These are phyloP conservation scores for Lactarius hengduanensis DNA, from an alignment of 768 basidiomycete genomes.

Conservation along the genomic window DNA sequence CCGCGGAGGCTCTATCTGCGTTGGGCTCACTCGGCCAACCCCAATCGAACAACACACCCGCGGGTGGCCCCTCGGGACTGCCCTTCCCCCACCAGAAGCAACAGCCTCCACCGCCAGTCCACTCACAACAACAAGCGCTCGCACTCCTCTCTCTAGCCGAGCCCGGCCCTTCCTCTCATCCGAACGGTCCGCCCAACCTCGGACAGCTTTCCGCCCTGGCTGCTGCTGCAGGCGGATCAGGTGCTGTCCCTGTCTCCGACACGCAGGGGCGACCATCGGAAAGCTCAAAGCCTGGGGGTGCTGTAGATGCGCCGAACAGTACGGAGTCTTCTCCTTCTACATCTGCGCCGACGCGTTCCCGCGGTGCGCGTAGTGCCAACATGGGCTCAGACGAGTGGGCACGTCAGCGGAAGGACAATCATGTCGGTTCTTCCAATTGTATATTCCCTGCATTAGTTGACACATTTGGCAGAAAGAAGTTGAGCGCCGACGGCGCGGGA, in stretches of 20 bases:
- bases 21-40: slow-evolving; percentile 28
- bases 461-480: slow-evolving; percentile 84
- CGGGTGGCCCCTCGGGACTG: slow-evolving; percentile 24
- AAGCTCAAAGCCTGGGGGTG: slow-evolving; percentile 28
- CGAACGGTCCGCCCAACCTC: slow-evolving; percentile 62
- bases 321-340: slow-evolving; percentile 25
- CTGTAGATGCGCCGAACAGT: slow-evolving; percentile 3
- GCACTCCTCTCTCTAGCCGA: slow-evolving; percentile 47
- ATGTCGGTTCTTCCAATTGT: slow-evolving; percentile 45
- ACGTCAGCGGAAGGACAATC: slow-evolving; percentile 78
- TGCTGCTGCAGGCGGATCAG: slow-evolving; percentile 23
- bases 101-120: slow-evolving; percentile 11
- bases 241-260: slow-evolving; percentile 10
- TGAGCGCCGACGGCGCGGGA: slow-evolving; percentile 89
- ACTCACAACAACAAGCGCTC: slow-evolving; percentile 22
- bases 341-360: slow-evolving; percentile 33
- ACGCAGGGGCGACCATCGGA: slow-evolving; percentile 11
- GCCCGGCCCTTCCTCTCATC: slow-evolving; percentile 71
- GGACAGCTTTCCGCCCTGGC: slow-evolving; percentile 52
- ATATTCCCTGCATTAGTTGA: slow-evolving; percentile 1
- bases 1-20: slow-evolving; percentile 36
- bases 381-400: slow-evolving; percentile 81
- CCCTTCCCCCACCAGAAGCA: slow-evolving; percentile 22
- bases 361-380: slow-evolving; percentile 55
- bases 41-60: slow-evolving; percentile 5